A percentile compares a stretch with the other conserved stretches of the same genome.
Conservation (phyloP, 139 green algal species). For the Auxenochlorella protothecoides region DNA sequence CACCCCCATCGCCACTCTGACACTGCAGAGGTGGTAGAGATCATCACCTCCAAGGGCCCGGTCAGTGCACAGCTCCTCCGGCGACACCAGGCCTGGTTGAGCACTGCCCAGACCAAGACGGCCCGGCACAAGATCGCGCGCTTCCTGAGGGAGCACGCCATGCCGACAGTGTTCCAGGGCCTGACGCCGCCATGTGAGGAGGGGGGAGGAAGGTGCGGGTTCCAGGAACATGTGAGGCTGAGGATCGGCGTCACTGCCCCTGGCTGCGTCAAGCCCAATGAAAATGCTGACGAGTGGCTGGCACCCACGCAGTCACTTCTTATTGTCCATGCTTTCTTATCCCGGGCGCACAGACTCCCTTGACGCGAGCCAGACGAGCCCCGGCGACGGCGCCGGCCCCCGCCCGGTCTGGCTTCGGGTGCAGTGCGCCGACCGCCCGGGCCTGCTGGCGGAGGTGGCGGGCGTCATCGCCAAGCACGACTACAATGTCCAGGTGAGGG, state of each 20-base stretch:
- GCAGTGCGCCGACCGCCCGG: constrained; percentile 35
- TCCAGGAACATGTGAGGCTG: background rate
- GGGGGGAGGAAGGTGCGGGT: background rate
- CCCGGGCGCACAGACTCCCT: too few species aligned
- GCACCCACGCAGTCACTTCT: too few species aligned
- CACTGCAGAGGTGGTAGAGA: constrained; percentile 67
- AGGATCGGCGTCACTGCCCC: too few species aligned
- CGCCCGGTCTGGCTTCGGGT: constrained; percentile 19
- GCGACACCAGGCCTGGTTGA: constrained; percentile 34
- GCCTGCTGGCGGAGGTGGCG: constrained; percentile 43
- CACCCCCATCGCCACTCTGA: background rate
- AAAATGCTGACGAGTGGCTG: too few species aligned
- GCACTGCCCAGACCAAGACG: constrained; percentile 32
- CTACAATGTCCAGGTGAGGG: constrained; percentile 43
- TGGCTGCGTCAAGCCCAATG: too few species aligned
- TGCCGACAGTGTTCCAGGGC: background rate
- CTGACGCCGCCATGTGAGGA: background rate
- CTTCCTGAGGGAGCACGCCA: constrained; percentile 47
- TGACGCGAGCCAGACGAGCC: too few species aligned
- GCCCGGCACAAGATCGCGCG: constrained; percentile 56
- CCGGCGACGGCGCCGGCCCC: too few species aligned
- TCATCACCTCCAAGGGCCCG: constrained; percentile 44
- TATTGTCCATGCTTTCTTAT: too few species aligned
- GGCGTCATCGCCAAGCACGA: constrained; percentile 30
- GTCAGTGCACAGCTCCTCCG: constrained; percentile 23